phyloP scores from a whole-genome alignment of 306 rosid species.

The Vachellia collinsii region DNA sequence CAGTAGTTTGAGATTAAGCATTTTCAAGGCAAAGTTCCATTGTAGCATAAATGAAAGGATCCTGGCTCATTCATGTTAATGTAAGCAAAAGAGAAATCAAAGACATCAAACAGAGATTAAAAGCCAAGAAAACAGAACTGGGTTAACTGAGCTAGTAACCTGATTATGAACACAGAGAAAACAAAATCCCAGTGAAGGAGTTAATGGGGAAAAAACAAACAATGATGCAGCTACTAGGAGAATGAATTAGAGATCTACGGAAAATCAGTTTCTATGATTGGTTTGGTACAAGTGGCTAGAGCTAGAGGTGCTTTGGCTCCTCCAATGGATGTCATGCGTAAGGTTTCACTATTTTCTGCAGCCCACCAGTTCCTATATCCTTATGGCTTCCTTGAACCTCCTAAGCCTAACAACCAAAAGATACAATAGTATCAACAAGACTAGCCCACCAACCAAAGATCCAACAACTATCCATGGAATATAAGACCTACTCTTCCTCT shows the following conservation, averaged over 20 bases:
- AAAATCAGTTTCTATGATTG: slow-evolving; percentile 52
- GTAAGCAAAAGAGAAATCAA: slow-evolving; percentile 21
- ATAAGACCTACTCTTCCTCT: neutral
- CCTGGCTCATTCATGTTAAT: neutral
- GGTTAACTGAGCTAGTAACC: neutral
- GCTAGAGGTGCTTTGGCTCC: slow-evolving; percentile 52
- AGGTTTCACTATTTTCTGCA: slow-evolving; percentile 26
- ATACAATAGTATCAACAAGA: slow-evolving; percentile 29
- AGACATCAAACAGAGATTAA: slow-evolving; percentile 24
- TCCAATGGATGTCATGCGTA: slow-evolving; percentile 38
- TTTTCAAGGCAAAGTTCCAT: no score
- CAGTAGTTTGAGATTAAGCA: no score
- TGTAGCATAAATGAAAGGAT: neutral
- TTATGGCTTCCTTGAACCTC: slow-evolving; percentile 13
- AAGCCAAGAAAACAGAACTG: slow-evolving; percentile 29
- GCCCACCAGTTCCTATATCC: slow-evolving; percentile 39
- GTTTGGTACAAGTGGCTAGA: slow-evolving; percentile 49
- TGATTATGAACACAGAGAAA: slow-evolving; percentile 39
- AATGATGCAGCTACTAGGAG: slow-evolving; percentile 12
- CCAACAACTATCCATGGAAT: slow-evolving; percentile 38
- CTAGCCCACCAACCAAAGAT: slow-evolving; percentile 39
- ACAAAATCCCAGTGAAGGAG: slow-evolving; percentile 7
- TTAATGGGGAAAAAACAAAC: neutral
- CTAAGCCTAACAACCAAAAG: slow-evolving; percentile 32
- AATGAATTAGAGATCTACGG: slow-evolving; percentile 38